Evolutionary conservation across 345 rosid genomes (phyloP).

Genomic region (Nasturtium officinale): DNA sequence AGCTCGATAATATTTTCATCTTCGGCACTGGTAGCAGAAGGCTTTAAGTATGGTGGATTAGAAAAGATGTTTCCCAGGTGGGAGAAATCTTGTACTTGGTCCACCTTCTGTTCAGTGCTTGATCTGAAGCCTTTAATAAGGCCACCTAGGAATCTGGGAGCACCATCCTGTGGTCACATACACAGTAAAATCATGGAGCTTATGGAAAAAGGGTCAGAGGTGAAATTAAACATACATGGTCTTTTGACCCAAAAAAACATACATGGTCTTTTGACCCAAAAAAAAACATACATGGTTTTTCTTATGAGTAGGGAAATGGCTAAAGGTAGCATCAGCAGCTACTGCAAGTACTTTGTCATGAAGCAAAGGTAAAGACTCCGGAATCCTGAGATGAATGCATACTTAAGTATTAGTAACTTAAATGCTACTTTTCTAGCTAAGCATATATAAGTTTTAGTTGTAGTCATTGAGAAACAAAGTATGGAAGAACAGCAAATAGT

Average conservation of each 20-base stretch:
- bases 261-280: too few species aligned
- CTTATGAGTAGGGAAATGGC: conserved; percentile 53
- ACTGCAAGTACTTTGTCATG: conserved; percentile 79
- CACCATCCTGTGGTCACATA: conserved; percentile 52
- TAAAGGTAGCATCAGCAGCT: conserved; percentile 61
- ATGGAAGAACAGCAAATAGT: conserved; percentile 32
- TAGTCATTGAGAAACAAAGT: conserved; percentile 12
- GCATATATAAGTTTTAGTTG: conserved; percentile 14
- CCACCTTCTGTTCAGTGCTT: conserved; percentile 52
- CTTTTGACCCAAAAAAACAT: too few species aligned
- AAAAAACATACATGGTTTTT: conserved; percentile 47
- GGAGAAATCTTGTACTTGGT: conserved; percentile 49
- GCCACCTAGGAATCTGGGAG: conserved; percentile 56
- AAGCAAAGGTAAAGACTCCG: conserved; percentile 73
- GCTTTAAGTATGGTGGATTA: conserved; percentile 63
- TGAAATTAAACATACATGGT: conserved; percentile 40
- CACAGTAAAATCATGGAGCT: conserved; percentile 24
- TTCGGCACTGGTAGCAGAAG: conserved; percentile 45
- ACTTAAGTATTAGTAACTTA: conserved; percentile 24
- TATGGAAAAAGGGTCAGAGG: not conserved
- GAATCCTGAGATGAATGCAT: conserved; percentile 58
- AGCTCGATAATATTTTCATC: conserved; percentile 53
- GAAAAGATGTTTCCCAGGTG: conserved; percentile 70
- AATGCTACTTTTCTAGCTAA: conserved; percentile 28
- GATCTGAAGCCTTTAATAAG: conserved; percentile 60